Conservation (phyloP, 371 early-diverging fungal genomes). For the Racocetra persica region DNA sequence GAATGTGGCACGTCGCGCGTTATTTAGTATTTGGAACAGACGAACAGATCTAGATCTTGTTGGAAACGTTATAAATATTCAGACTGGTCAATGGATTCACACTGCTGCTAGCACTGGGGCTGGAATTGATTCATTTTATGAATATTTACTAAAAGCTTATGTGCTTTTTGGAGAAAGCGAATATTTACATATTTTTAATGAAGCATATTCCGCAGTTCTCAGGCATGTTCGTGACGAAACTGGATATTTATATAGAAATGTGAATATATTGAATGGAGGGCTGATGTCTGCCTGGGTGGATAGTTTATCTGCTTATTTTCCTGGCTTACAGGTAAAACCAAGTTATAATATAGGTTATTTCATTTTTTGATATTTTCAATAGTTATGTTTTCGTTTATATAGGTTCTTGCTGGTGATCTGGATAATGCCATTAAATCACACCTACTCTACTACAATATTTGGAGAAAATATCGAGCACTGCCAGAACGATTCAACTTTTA, state of each 20-base stretch:
- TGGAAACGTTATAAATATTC: conserved; percentile 86
- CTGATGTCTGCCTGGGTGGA: conserved; percentile 86
- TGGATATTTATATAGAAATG: conserved; percentile 86
- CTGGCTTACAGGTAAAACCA: conserved; percentile 81
- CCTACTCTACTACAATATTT: conserved; percentile 82
- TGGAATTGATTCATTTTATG: conserved; percentile 93
- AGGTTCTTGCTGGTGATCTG: conserved; percentile 87
- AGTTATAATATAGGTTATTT: neutral
- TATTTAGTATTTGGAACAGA: conserved; percentile 78
- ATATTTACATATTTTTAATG: conserved; percentile 80
- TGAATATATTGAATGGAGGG: conserved; percentile 77
- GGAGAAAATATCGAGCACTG: conserved; percentile 82
- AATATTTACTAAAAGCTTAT: conserved; percentile 91
- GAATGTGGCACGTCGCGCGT: conserved; percentile 74
- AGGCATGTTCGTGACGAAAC: conserved; percentile 68
- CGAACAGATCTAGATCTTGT: conserved; percentile 78
- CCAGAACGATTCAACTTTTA: conserved; percentile 89
- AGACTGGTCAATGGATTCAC: conserved; percentile 74
- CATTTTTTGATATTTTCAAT: neutral
- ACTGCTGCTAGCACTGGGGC: conserved; percentile 84
- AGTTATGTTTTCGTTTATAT: neutral
- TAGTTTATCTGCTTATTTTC: conserved; percentile 90
- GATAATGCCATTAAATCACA: conserved; percentile 82
- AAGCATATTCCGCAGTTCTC: conserved; percentile 77
- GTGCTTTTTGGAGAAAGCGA: conserved; percentile 85